Base-by-base conservation (phyloP, 2,329 filamentous ascomycete species). In the Sphaerulina populicola region DNA sequence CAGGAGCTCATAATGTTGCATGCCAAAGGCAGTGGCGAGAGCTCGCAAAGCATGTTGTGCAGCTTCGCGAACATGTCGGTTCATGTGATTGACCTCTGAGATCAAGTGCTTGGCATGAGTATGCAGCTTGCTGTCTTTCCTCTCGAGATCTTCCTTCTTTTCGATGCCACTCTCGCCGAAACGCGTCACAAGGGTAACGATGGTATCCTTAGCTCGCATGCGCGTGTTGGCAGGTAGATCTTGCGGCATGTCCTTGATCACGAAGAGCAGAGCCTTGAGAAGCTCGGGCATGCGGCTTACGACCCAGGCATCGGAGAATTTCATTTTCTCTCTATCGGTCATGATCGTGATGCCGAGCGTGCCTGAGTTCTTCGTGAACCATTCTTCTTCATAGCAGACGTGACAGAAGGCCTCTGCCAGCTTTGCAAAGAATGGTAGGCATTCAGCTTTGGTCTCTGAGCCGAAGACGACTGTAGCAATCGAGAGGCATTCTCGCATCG, bases 201-300 rank as follows among this genome's bases (percentile, higher is more conserved):
- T 75, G 0, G 91, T 94, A 15, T 83, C 78, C 68, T 94, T 87
- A 0, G 93, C 90, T 53, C 88, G 82, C 31, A 83, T 77, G 33
- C 93, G 79, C 1, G 93, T 96, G 64, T 85, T 90, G 51, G 94
- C 89, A 1, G 94, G 91, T 1, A 98, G 77, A 66, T 98, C 93
- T 49, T 87, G 80, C 0, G 94, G 93, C 78, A 96, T 96, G 66
- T 98, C 93, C 71, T 98, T 98, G 72, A 98, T 88, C 57, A 98
- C 90, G 69, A 94, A 96, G 71, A 95, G 84, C 49, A 99, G 75
- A n/a, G 90, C 88, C 46, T 88, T 82, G 52, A 93, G 83, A 60
- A 96, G 90, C 52, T 97, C 89, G 47, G 85, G 80, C 65, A 96
- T 89, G 60, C 88, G 86, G 10, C 83, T 79, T 15, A 81, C 77